Conservation (phyloP, 371 early-diverging fungal genomes). For the Capillidium heterosporum region DNA sequence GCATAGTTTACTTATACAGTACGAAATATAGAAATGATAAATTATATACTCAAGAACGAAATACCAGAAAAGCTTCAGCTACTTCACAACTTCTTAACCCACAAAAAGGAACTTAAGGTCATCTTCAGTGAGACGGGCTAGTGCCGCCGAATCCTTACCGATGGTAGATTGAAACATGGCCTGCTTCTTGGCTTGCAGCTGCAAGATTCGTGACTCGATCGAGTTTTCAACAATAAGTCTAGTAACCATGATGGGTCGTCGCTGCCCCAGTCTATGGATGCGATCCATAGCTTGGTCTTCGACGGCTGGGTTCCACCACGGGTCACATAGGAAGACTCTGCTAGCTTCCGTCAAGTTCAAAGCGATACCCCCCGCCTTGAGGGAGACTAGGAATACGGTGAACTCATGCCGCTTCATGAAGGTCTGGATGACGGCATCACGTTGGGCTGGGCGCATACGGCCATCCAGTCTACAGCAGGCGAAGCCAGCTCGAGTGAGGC, state of each 20-base stretch:
- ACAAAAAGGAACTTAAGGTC: constrained; percentile 79
- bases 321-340: constrained; percentile 72
- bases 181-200: constrained; percentile 89
- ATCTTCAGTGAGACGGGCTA: constrained; percentile 53
- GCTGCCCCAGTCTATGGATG: constrained; percentile 80
- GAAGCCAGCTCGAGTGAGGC: constrained; percentile 85
- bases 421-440: constrained; percentile 53
- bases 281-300: constrained; percentile 75
- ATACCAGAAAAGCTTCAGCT: no score
- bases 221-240: constrained; percentile 86
- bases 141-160: constrained; percentile 47
- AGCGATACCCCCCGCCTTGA: constrained; percentile 94
- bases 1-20: no score
- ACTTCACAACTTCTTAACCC: no score
- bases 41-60: no score
- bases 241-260: constrained; percentile 74
- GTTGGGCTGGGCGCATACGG: constrained; percentile 67
- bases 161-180: constrained; percentile 80
- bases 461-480: constrained; percentile 87
- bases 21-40: no score
- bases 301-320: constrained; percentile 85
- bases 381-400: constrained; percentile 76
- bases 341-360: constrained; percentile 90
- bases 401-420: constrained; percentile 67
- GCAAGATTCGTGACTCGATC: constrained; percentile 85